Conservation (phyloP, 1,284 basidiomycete genomes). For the Tylopilus sp. region DNA sequence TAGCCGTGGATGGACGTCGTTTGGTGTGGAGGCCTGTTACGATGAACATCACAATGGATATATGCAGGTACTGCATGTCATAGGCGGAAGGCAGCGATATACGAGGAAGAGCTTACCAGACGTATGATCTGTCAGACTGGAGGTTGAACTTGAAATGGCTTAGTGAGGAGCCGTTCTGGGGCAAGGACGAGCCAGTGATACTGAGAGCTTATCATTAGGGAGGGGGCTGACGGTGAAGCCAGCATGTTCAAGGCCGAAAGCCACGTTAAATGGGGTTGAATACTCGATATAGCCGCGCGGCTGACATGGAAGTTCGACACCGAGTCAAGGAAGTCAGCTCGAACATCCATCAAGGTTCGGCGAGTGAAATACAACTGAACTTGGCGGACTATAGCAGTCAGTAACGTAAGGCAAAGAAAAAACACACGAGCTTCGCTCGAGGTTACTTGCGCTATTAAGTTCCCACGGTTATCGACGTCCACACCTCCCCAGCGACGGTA, state of each 20-base stretch:
- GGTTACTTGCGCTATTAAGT: no score
- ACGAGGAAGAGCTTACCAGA: constrained; percentile 22
- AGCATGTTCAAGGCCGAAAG: not conserved
- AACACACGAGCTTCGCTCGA: no score
- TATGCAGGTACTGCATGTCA: constrained; percentile 26
- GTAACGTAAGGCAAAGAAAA: no score
- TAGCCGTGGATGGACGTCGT: constrained; percentile 17
- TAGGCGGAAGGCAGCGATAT: constrained; percentile 19
- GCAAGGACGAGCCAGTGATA: not conserved
- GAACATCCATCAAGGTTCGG: no score
- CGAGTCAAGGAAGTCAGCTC: no score
- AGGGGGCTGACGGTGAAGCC: not conserved
- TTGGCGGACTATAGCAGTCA: no score
- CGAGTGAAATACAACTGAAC: no score
- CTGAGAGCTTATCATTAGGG: not conserved
- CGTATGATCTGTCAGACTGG: not conserved
- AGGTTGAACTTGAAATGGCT: not conserved
- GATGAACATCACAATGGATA: constrained; percentile 31
- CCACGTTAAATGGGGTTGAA: no score
- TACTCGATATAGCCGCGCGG: not conserved
- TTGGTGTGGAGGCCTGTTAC: constrained; percentile 38
- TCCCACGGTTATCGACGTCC: no score
- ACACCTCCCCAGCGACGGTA: no score
- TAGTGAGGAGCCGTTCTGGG: not conserved
- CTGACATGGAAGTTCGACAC: no score